Evolutionary conservation across 2,329 filamentous ascomycete species (phyloP).

Genomic region (Ophiostoma ulmi): DNA sequence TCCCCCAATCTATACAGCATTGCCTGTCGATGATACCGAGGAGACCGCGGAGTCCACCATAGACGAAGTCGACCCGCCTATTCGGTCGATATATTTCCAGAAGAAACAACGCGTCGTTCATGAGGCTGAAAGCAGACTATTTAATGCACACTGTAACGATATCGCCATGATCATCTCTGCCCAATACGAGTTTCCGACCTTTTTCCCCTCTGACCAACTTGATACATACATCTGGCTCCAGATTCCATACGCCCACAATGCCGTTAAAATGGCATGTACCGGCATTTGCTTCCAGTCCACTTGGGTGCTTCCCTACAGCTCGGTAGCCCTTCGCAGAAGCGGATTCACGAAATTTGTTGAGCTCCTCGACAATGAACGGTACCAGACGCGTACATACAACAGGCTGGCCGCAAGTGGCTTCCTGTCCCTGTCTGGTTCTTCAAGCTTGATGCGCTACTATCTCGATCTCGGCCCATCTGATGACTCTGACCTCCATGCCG

Average conservation of each 20-base stretch:
- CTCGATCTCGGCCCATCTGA: slow-evolving; percentile 28
- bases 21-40: neutral
- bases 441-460: slow-evolving; percentile 25
- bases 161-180: slow-evolving; percentile 24
- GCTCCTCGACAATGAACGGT: neutral
- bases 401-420: neutral
- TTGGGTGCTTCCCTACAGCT: slow-evolving; percentile 26
- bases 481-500: slow-evolving; percentile 23
- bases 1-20: neutral
- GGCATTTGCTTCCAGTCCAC: slow-evolving; percentile 20
- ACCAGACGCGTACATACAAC: neutral
- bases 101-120: neutral
- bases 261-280: slow-evolving; percentile 24
- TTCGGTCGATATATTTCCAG: neutral
- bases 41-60: neutral
- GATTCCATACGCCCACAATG: slow-evolving; percentile 8
- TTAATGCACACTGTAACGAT: slow-evolving; percentile 20
- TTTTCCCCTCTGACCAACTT: slow-evolving; percentile 21
- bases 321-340: slow-evolving; percentile 22
- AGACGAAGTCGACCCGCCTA: neutral
- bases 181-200: slow-evolving; percentile 24
- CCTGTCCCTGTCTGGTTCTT: neutral
- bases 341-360: slow-evolving; percentile 21
- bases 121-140: too few relatives aligned
- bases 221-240: slow-evolving; percentile 27